Evolutionary conservation across 108 stramenopile genomes (phyloP), one percentile per base, ranked within the genome.

Genomic region (Cylindrotheca closterium): DNA sequence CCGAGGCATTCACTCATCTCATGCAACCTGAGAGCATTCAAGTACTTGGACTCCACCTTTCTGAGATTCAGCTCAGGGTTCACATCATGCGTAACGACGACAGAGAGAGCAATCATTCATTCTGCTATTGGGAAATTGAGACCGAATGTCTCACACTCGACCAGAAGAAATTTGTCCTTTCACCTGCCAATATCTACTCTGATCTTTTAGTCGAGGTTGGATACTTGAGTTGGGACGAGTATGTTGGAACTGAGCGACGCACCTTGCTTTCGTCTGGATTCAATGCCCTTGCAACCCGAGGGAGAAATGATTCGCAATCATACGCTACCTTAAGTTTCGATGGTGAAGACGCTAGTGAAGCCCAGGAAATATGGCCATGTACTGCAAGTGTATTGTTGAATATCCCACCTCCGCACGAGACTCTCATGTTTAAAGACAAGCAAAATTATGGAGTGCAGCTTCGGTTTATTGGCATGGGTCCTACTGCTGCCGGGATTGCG

Each of bases 1-100:
- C 50, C 3, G 58, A 68, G 22, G 54, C 83, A 0, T 91, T 83
- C 50, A 75, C 86, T 0, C 34, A 58, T 15, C 84, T 73, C 50
- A 87, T 88, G 86, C 83, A 92, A 60, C 90, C 90, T 60, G 87
- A 92, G 70, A 70, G 77, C 24, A 81, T 86, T 19, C 73, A 84
- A 53, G 46, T 88, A 28, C 31, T 81, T 7, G 85, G 83, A 21
- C 32, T 92, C 10, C 56, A 79, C 57, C 33, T 88, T 3, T 57
- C 74, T 10, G 82, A 85, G 47, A 54, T 86, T 31, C 52, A 59
- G 3, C 4, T 85, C 24, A 75, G 90, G 7, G 50, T 92, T n/a
- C 87, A 92, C 47, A 72, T 86, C 19, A 78, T 92, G 67, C 53
- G 42, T 48, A 73, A 57, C 42, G 59, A 31, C 51, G 45, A 23